Evolutionary conservation across 2,329 filamentous ascomycete species (phyloP).

Genomic region (Esteya vermicola): DNA sequence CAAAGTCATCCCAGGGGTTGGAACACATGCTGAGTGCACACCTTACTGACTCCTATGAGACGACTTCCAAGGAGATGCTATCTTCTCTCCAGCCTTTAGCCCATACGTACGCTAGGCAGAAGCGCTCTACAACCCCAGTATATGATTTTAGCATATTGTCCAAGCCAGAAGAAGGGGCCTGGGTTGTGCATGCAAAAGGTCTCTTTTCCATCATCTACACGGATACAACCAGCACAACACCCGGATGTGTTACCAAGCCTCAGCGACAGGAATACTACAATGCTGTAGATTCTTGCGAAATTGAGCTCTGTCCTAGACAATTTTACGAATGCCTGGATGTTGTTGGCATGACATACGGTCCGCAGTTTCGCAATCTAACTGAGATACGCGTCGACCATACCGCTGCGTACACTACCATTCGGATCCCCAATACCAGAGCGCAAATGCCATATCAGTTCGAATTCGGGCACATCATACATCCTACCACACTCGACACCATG

Average conservation of each 20-base stretch:
- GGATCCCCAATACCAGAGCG: slow-evolving; percentile 32
- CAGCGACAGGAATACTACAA: slow-evolving; percentile 9
- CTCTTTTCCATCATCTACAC: slow-evolving; percentile 12
- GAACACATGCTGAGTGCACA: slow-evolving; percentile 35
- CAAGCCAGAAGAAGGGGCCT: slow-evolving; percentile 22
- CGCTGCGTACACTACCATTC: slow-evolving; percentile 21
- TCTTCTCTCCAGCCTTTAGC: too few relatives aligned
- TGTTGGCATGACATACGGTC: slow-evolving; percentile 37
- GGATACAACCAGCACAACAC: not conserved
- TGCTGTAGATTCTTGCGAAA: slow-evolving; percentile 16
- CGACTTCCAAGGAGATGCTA: not conserved
- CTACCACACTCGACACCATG: slow-evolving; percentile 40
- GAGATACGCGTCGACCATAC: slow-evolving; percentile 9
- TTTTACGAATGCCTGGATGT: slow-evolving; percentile 35
- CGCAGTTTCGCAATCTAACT: slow-evolving; percentile 32
- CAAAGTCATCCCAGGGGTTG: slow-evolving; percentile 19
- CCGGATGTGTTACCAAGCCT: not conserved
- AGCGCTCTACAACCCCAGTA: slow-evolving; percentile 3
- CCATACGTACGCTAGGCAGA: not conserved
- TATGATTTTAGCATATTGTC: slow-evolving; percentile 31
- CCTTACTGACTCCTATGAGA: slow-evolving; percentile 3
- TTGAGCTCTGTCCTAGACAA: slow-evolving; percentile 25
- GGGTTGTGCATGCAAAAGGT: slow-evolving; percentile 24
- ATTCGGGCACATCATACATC: slow-evolving; percentile 41
- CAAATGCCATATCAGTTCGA: slow-evolving; percentile 40